Evolutionary conservation across 2,329 filamentous ascomycete species (phyloP).

Genomic region (Pyrenophora seminiperda): DNA sequence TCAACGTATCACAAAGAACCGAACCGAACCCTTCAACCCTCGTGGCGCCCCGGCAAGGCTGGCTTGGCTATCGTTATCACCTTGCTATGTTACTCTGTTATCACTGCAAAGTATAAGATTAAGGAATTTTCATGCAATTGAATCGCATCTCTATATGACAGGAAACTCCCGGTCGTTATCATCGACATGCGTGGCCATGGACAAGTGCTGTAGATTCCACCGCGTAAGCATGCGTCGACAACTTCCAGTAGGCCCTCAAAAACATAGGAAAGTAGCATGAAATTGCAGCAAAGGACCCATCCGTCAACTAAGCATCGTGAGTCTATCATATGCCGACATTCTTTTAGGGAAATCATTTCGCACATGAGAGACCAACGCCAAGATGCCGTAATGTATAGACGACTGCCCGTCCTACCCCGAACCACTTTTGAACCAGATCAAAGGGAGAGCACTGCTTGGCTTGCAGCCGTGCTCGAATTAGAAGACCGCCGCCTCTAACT

Average conservation of each 20-base stretch:
- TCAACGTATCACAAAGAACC: conserved; percentile 10
- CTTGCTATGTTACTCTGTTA: neutral
- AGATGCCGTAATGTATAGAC: conserved; percentile 47
- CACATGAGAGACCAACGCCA: conserved; percentile 50
- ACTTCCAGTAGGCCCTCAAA: conserved; percentile 42
- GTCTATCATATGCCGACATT: conserved; percentile 46
- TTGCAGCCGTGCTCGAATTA: conserved; percentile 43
- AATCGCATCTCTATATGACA: conserved; percentile 46
- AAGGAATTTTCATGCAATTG: conserved; percentile 43
- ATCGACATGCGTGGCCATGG: conserved; percentile 43
- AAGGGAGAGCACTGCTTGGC: conserved; percentile 37
- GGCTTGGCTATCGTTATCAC: neutral
- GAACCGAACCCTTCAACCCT: conserved; percentile 7
- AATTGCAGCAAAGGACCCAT: conserved; percentile 37
- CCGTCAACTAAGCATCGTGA: conserved; percentile 39
- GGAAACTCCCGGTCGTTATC: conserved; percentile 49
- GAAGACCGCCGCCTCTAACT: conserved; percentile 36
- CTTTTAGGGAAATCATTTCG: conserved; percentile 48
- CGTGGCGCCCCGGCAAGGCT: conserved; percentile 4
- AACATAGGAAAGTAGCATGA: conserved; percentile 43
- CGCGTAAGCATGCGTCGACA: conserved; percentile 43
- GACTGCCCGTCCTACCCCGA: conserved; percentile 40
- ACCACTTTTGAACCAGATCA: conserved; percentile 44
- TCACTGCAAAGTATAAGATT: conserved; percentile 11
- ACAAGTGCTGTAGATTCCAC: conserved; percentile 34